phyloP scores from a whole-genome alignment of 2,329 filamentous ascomycete species.

The Penicillium sclerotiorum region DNA sequence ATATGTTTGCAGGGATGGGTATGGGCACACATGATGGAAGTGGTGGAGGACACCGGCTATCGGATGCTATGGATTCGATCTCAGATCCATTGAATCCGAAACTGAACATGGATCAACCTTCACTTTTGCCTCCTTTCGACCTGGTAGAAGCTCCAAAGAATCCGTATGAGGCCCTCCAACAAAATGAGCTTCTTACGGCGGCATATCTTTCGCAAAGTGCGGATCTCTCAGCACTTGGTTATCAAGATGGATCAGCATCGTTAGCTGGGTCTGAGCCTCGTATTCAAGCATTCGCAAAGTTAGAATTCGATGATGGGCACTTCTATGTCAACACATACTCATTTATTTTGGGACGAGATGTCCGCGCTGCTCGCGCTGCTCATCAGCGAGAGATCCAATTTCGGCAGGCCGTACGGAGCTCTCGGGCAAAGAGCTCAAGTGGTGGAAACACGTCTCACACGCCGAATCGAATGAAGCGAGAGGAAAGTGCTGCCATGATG shows the following conservation, averaged over 20 bases:
- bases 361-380: constrained; percentile 53
- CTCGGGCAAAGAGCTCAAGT: constrained; percentile 51
- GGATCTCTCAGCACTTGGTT: constrained; percentile 39
- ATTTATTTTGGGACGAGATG: constrained; percentile 65
- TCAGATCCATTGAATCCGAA: constrained; percentile 39
- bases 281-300: constrained; percentile 64
- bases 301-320: constrained; percentile 66
- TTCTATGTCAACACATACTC: constrained; percentile 67
- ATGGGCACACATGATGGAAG: constrained; percentile 11
- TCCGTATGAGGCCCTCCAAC: constrained; percentile 41
- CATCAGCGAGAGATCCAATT: constrained; percentile 48
- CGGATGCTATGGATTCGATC: constrained; percentile 33
- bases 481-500: constrained; percentile 47
- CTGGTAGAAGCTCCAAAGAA: constrained; percentile 35
- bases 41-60: constrained; percentile 12
- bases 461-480: constrained; percentile 48
- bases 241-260: constrained; percentile 40
- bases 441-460: constrained; percentile 48
- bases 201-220: constrained; percentile 41
- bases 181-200: constrained; percentile 44
- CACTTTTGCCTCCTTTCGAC: constrained; percentile 41
- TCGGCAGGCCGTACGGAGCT: constrained; percentile 41
- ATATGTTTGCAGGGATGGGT: constrained; percentile 19
- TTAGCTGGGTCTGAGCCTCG: constrained; percentile 45
- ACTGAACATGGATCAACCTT: constrained; percentile 32